These are phyloP conservation scores for Periconia sp. DNA, from an alignment of 2,329 filamentous ascomycete species.

Conservation along the genomic window DNA sequence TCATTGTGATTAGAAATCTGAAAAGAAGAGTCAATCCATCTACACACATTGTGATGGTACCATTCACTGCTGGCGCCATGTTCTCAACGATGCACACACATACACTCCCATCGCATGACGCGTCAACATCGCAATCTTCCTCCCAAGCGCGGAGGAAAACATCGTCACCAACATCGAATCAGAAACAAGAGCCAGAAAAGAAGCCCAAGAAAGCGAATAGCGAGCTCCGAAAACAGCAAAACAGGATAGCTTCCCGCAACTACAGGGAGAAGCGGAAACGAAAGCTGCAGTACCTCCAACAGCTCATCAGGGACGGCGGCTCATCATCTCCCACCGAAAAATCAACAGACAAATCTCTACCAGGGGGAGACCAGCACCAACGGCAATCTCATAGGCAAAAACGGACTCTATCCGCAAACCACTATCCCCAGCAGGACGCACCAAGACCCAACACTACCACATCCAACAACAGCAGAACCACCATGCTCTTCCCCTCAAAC, in stretches of 20 bases:
- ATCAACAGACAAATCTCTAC: not conserved
- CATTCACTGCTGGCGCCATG: constrained; percentile 26
- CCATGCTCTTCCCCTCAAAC: constrained; percentile 14
- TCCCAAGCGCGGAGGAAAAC: constrained; percentile 7
- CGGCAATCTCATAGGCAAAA: not conserved
- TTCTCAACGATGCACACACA: constrained; percentile 5
- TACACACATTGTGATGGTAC: constrained; percentile 1
- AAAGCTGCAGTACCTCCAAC: constrained; percentile 40
- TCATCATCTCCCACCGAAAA: constrained; percentile 5
- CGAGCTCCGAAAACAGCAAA: constrained; percentile 41
- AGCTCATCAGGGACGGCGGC: constrained; percentile 30
- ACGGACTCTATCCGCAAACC: not conserved
- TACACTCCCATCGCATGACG: constrained; percentile 8
- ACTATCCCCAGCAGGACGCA: not conserved
- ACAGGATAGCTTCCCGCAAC: constrained; percentile 41
- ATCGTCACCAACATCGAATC: not conserved
- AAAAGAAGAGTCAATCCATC: not conserved
- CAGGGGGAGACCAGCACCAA: not conserved
- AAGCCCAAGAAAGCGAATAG: constrained; percentile 40
- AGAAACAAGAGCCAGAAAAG: constrained; percentile 13
- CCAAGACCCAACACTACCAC: constrained; percentile 9
- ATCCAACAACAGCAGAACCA: constrained; percentile 5
- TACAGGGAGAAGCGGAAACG: constrained; percentile 42
- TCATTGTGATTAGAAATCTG: too few species aligned
- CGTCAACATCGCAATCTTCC: not conserved